phyloP scores from a whole-genome alignment of 2,329 filamentous ascomycete species.

The Lachnellula hyalina region DNA sequence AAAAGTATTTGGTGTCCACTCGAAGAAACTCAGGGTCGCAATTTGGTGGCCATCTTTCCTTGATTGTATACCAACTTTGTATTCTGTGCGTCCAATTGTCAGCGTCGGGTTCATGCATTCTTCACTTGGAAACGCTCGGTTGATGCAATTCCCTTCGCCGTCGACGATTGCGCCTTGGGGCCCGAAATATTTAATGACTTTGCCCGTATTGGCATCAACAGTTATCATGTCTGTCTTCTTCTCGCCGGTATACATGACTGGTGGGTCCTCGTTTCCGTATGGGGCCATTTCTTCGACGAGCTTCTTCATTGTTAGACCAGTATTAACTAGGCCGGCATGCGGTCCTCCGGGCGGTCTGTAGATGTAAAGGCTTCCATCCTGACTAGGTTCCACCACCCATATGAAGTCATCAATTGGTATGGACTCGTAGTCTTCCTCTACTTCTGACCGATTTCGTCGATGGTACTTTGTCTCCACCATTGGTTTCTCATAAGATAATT shows the following conservation, averaged over 20 bases:
- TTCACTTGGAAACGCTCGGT: slow-evolving; percentile 49
- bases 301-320: slow-evolving; percentile 74
- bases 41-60: slow-evolving; percentile 67
- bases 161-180: slow-evolving; percentile 63
- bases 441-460: slow-evolving; percentile 58
- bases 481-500: slow-evolving; percentile 74
- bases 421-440: slow-evolving; percentile 52
- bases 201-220: slow-evolving; percentile 79
- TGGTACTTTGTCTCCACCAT: slow-evolving; percentile 89
- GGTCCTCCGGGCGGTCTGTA: slow-evolving; percentile 64
- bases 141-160: slow-evolving; percentile 69
- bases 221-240: slow-evolving; percentile 89
- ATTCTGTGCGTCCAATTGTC: slow-evolving; percentile 81
- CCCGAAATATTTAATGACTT: slow-evolving; percentile 78
- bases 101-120: slow-evolving; percentile 79
- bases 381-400: slow-evolving; percentile 91
- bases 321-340: slow-evolving; percentile 55
- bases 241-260: slow-evolving; percentile 82
- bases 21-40: slow-evolving; percentile 85
- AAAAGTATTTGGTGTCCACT: slow-evolving; percentile 90
- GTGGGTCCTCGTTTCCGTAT: slow-evolving; percentile 67
- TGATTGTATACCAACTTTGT: slow-evolving; percentile 80
- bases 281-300: slow-evolving; percentile 79
- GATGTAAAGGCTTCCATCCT: slow-evolving; percentile 81
- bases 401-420: slow-evolving; percentile 73